A percentile compares a stretch with the other conserved stretches of the same genome.
Conservation (phyloP, 2,329 filamentous ascomycete species). For the Gnomoniopsis sp. region DNA sequence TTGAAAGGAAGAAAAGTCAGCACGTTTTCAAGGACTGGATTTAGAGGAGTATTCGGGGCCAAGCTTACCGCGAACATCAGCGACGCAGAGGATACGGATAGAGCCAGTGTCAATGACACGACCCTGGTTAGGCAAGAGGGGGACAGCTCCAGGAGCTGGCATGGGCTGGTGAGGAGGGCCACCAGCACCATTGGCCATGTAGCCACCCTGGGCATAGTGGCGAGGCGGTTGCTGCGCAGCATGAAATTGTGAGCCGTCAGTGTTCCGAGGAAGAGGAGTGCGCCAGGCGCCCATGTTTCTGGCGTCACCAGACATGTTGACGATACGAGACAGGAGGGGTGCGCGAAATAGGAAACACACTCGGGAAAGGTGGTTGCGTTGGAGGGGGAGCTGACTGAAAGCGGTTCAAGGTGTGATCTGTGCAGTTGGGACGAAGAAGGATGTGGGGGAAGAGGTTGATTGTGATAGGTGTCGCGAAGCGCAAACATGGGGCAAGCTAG, state of each 20-base stretch:
- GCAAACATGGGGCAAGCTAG: conserved; percentile 12
- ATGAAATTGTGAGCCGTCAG: conserved; percentile 17
- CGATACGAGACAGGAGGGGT: neutral
- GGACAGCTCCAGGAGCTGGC: conserved; percentile 56
- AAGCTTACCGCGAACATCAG: conserved; percentile 65
- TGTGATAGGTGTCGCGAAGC: conserved; percentile 6
- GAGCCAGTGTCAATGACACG: conserved; percentile 63
- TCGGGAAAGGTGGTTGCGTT: neutral
- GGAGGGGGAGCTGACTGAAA: neutral
- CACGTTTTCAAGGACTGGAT: conserved; percentile 4
- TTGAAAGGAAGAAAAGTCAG: conserved; percentile 5
- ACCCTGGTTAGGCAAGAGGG: conserved; percentile 65
- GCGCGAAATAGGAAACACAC: neutral
- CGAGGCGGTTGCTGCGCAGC: conserved; percentile 26
- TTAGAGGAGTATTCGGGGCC: neutral
- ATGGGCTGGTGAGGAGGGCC: conserved; percentile 38
- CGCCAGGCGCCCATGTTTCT: conserved; percentile 17
- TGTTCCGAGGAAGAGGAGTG: conserved; percentile 10
- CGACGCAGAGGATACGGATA: conserved; percentile 66
- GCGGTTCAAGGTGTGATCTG: neutral
- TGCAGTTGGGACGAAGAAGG: neutral
- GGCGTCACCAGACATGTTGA: conserved; percentile 13
- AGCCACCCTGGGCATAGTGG: conserved; percentile 48
- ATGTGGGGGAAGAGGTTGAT: neutral
- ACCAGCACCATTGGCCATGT: conserved; percentile 61